Percentiles rank a stretch among this genome's conserved stretches.
phyloP scores from a whole-genome alignment of 495 filamentous ascomycete species.

The Endocarpon pusillum region DNA sequence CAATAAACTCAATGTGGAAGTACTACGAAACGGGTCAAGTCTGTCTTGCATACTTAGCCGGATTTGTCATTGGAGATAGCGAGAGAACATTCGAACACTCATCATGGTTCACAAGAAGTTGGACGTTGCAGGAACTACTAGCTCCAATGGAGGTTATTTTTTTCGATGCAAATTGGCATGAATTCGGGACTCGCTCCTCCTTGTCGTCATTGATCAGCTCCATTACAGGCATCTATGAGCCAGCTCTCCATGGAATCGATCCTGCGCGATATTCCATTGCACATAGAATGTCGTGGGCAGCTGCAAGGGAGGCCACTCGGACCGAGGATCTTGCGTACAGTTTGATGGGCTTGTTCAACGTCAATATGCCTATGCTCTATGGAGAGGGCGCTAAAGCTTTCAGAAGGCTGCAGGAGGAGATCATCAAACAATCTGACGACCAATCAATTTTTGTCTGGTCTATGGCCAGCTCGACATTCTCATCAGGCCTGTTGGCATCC shows the following conservation, averaged over 20 bases:
- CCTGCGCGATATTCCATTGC: constrained; percentile 11
- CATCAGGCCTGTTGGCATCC: too few relatives aligned
- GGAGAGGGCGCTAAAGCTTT: constrained; percentile 22
- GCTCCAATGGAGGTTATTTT: constrained; percentile 9
- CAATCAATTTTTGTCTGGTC: too few relatives aligned
- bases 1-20: too few relatives aligned
- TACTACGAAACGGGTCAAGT: too few relatives aligned
- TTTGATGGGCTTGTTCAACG: constrained; percentile 17
- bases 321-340: constrained; percentile 19
- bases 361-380: constrained; percentile 22
- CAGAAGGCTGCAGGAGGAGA: too few relatives aligned
- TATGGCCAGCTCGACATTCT: too few relatives aligned
- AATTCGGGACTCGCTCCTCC: constrained; percentile 10
- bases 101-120: constrained; percentile 8
- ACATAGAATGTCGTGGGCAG: constrained; percentile 17
- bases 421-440: too few relatives aligned
- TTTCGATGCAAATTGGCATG: constrained; percentile 8
- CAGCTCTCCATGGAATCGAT: constrained; percentile 1
- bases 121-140: constrained; percentile 8
- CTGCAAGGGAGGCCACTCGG: constrained; percentile 11
- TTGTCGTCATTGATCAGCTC: constrained; percentile 4
- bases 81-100: too few relatives aligned
- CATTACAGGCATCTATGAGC: constrained; percentile 8
- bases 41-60: too few relatives aligned
- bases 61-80: too few relatives aligned